These are phyloP conservation scores for Adansonia madagascariensis DNA, from an alignment of 441 rosid genomes.

Conservation along the genomic window DNA sequence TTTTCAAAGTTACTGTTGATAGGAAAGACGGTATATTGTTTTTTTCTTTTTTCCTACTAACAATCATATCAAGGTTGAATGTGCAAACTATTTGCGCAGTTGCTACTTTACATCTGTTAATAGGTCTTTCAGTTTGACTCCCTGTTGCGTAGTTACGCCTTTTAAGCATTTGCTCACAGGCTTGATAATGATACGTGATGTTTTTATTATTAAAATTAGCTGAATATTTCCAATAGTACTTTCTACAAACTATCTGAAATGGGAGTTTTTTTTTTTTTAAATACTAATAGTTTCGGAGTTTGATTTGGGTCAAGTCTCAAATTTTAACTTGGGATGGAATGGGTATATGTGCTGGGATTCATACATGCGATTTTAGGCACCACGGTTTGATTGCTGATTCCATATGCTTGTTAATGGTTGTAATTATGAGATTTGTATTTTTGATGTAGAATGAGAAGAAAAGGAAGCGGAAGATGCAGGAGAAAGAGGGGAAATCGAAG, in stretches of 20 bases:
- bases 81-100: neutral
- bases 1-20: too few relatives aligned
- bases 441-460: too few relatives aligned
- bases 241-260: neutral
- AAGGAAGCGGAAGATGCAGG: too few relatives aligned
- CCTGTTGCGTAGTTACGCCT: neutral
- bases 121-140: neutral
- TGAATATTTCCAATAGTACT: neutral
- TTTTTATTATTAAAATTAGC: neutral
- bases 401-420: neutral
- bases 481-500: too few relatives aligned
- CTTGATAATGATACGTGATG: neutral
- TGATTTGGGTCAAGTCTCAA: too few relatives aligned
- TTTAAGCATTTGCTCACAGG: neutral
- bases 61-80: neutral
- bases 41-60: too few relatives aligned
- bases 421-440: neutral
- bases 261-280: neutral
- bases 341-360: too few relatives aligned
- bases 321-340: too few relatives aligned
- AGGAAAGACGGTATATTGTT: too few relatives aligned
- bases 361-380: too few relatives aligned
- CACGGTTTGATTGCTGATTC: neutral
- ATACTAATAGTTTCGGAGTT: too few relatives aligned
- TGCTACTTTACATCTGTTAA: neutral